Evolutionary conservation across 2,329 filamentous ascomycete genomes (phyloP), one percentile per base, ranked within the genome.

Genomic region (Colletotrichum liriopes): DNA sequence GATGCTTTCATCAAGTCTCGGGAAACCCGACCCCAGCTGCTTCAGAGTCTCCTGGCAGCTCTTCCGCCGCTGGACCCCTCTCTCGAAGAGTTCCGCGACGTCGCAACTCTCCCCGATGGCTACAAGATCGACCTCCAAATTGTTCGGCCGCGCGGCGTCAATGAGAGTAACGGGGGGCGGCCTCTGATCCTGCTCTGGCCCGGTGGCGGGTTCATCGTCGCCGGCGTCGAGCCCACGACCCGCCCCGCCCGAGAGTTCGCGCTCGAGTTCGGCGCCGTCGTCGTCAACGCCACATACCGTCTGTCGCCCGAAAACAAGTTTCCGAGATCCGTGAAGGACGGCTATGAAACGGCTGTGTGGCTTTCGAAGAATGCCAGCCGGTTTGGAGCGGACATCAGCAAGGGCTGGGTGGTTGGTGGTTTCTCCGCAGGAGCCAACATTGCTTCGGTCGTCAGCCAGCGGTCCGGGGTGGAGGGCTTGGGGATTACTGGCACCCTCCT

Each of bases 351-450:
- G 26, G 73, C 78, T 1, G 74, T 75, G 26, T 80, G 79, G 79
- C 75, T 79, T 75, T 64, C 87, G 7, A 75, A 79, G 11, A 83
- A 69, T 20, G 65, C 70, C 3, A 20, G 54, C 2, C 65, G 59
- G 16, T 72, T 54, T 23, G 70, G 70, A 16, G 54, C 83, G 1
- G 80, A 87, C 59, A 81, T 86, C 1, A 71, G 77, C 5, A 81
- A 80, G 64, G 86, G 86, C 11, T 85, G 88, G 73, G 80, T 88
- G n/a, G 76, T 88, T 0, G 85, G 86, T 11, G 87, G 87, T 23
- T 85, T 83, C 6, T 86, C 84, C 2, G 86, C 86, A 0, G 87
- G 86, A 5, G 87, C 84, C n/a, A 88, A 88, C 75, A 83, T 88
- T 67, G 81, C 85, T 0, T 83, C 84, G 0, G 84, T 84, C 0